Base-by-base conservation (phyloP, 768 basidiomycete species). In the Russula griseocarnosa region DNA sequence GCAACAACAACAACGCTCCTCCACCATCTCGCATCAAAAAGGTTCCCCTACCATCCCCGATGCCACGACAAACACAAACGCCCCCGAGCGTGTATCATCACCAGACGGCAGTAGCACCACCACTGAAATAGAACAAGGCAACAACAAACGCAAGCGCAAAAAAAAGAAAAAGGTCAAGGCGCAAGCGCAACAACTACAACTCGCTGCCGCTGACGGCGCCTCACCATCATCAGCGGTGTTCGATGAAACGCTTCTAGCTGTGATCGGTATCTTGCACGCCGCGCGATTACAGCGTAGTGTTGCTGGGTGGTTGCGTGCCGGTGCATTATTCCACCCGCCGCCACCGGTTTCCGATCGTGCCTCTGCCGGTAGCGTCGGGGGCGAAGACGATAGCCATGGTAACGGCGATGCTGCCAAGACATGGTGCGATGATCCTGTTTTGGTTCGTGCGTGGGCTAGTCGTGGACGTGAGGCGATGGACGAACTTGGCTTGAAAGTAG, bases 261-360 rank as follows among this genome's bases (percentile, higher is more conserved):
- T 89, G 13, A 75, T 90, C 16, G 89, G 89, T 9, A 76, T 90
- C 16, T 73, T 91, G 26, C 86, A 88, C 53, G 76, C 74, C 16
- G 66, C 86, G 16, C 86, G 84, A 71, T 58, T 69, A 54, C 82
- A 90, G 73, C 77, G 74, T 60, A 90, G 86, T 67, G 81, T 90
- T 26, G 83, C 87, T 0, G 82, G 79, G 22, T 90, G 89, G 89
- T 78, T 89, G 60, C 78, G 80, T 20, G 68, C 70, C 32, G 86
- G 86, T 1, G 86, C 86, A 16, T 50, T 50, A 8, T 50, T 28
- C 1, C 16, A 13, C 0, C 73, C 87, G 14, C 74, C 22, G 53
- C 38, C 38, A 16, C n/a, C n/a, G n/a, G n/a, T 9, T 36, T 36
- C 38, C 3, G n/a, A 32, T 18, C 30, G 26, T 20, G 28, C 28